Conservation (phyloP, 192 early-diverging fungal species). For the Lobosporangium transversale region DNA sequence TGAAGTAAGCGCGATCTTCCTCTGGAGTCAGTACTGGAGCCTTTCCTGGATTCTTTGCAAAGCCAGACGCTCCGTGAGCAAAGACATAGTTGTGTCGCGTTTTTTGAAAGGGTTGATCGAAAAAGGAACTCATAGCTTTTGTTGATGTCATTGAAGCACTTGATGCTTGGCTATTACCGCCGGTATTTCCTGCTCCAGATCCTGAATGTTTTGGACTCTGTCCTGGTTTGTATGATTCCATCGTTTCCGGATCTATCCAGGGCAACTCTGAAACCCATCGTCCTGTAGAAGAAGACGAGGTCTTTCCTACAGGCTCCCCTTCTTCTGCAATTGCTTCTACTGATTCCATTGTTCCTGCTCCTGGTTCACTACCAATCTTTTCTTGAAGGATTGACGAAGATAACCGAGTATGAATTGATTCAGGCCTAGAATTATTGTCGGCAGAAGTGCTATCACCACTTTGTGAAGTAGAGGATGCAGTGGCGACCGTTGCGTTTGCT, state of each 20-base stretch:
- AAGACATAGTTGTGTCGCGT: conserved; percentile 55
- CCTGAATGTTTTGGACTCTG: neutral
- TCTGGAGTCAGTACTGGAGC: conserved; percentile 36
- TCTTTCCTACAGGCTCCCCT: conserved; percentile 21
- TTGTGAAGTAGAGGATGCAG: conserved; percentile 6
- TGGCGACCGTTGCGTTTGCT: neutral
- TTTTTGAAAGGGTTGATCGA: conserved; percentile 50
- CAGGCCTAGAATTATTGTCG: neutral
- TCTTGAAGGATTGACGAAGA: conserved; percentile 1
- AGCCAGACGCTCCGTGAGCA: conserved; percentile 61
- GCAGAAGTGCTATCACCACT: neutral
- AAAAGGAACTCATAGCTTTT: conserved; percentile 27
- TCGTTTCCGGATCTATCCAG: conserved; percentile 43
- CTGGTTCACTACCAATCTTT: neutral
- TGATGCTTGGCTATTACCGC: neutral
- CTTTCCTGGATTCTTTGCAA: conserved; percentile 56
- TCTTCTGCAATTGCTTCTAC: conserved; percentile 1
- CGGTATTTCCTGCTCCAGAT: neutral
- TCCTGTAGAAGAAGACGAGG: neutral
- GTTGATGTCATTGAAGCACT: neutral
- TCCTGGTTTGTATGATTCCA: conserved; percentile 18
- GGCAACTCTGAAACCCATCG: conserved; percentile 42
- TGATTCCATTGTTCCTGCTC: neutral
- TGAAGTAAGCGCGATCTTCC: conserved; percentile 66
- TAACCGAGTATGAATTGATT: neutral